Conservation (phyloP, 2,329 filamentous ascomycete species). For the Neonectria magnoliae region DNA sequence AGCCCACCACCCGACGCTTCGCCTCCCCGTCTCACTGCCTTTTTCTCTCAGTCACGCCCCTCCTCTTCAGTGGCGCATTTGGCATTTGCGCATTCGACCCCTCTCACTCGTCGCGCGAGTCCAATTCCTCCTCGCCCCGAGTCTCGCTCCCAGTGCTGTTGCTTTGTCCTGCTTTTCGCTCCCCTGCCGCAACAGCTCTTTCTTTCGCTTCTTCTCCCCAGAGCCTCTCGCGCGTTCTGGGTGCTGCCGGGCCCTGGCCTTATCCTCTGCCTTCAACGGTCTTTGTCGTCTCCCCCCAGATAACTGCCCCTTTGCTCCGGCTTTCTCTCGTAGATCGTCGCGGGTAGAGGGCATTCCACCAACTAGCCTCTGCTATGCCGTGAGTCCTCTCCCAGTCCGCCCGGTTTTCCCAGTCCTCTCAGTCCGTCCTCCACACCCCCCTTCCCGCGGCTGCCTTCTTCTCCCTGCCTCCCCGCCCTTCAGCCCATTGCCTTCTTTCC, state of each 20-base stretch:
- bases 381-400: constrained; percentile 51
- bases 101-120: constrained; percentile 40
- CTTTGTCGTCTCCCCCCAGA: constrained; percentile 30
- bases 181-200: constrained; percentile 36
- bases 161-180: constrained; percentile 29
- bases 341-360: constrained; percentile 54
- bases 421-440: constrained; percentile 26
- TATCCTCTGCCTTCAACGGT: constrained; percentile 31
- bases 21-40: constrained; percentile 43
- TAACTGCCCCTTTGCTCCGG: constrained; percentile 55
- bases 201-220: constrained; percentile 38
- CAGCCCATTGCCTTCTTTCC: constrained; percentile 1
- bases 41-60: constrained; percentile 40
- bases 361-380: constrained; percentile 54
- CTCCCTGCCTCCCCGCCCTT: constrained; percentile 28
- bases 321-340: constrained; percentile 58
- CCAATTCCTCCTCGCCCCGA: constrained; percentile 43
- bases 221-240: constrained; percentile 32
- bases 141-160: constrained; percentile 35
- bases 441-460: constrained; percentile 30
- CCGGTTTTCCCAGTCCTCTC: background rate
- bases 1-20: constrained; percentile 25
- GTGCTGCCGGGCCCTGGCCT: constrained; percentile 34
- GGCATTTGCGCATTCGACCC: constrained; percentile 39
- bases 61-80: constrained; percentile 39